A percentile compares a stretch with the other conserved stretches of the same genome.
Conservation (phyloP, 768 basidiomycete genomes). For the Xerocomellus dryophilus region DNA sequence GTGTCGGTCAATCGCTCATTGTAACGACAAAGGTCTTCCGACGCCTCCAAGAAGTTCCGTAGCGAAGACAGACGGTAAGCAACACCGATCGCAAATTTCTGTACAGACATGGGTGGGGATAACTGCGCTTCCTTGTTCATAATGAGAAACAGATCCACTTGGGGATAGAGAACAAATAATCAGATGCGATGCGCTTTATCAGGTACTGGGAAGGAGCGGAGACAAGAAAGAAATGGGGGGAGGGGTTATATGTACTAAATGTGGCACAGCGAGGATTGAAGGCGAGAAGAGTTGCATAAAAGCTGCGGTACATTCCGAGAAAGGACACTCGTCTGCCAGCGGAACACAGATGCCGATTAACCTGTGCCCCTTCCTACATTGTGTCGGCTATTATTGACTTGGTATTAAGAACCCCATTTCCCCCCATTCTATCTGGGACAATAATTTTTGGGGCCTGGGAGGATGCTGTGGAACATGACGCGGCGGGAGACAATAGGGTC, state of each 20-base stretch:
- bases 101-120: slow-evolving; percentile 15
- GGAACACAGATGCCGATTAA: slow-evolving; percentile 10
- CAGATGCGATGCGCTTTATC: slow-evolving; percentile 4
- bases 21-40: slow-evolving; percentile 24
- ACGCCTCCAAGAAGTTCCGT: slow-evolving; percentile 28
- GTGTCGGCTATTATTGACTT: slow-evolving; percentile 10
- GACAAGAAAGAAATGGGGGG: slow-evolving; percentile 8
- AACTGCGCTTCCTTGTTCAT: slow-evolving; percentile 14
- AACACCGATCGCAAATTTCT: slow-evolving; percentile 29
- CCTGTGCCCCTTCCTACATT: slow-evolving; percentile 12
- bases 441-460: slow-evolving; percentile 4
- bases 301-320: slow-evolving; percentile 35
- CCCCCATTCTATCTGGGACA: slow-evolving; percentile 4
- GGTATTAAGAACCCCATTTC: background rate
- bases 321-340: slow-evolving; percentile 13
- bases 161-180: slow-evolving; percentile 17
- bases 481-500: slow-evolving; percentile 12
- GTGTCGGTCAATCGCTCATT: slow-evolving; percentile 16
- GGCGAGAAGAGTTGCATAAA: slow-evolving; percentile 22
- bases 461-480: slow-evolving; percentile 4
- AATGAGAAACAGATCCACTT: slow-evolving; percentile 15
- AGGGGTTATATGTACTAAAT: slow-evolving; percentile 26
- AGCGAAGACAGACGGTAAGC: slow-evolving; percentile 32
- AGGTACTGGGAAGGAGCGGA: slow-evolving; percentile 9
- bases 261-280: slow-evolving; percentile 27